phyloP scores from a whole-genome alignment of 164 flowering plant genomes.

The Dillenia turbinata region DNA sequence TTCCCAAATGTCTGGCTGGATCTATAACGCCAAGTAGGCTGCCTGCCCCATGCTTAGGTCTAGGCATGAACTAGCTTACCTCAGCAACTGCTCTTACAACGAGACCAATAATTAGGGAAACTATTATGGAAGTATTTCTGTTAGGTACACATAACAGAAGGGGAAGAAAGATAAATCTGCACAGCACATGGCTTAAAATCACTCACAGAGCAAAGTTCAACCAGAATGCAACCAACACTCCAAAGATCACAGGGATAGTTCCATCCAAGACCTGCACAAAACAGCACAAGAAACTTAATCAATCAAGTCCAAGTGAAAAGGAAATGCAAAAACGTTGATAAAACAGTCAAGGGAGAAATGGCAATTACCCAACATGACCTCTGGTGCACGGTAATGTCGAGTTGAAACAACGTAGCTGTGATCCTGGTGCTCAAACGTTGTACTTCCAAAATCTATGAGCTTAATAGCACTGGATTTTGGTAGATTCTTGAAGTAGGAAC shows the following conservation, averaged over 20 bases:
- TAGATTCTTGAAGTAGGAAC: conserved; percentile 67
- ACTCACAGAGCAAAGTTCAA: conserved; percentile 91
- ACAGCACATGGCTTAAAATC: not conserved
- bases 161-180: not conserved
- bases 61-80: too few species aligned
- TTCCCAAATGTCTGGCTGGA: too few species aligned
- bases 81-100: too few species aligned
- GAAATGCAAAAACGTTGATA: not conserved
- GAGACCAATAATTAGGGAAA: too few species aligned
- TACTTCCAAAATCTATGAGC: conserved; percentile 96
- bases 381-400: conserved; percentile 76
- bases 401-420: conserved; percentile 83
- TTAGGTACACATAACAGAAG: not conserved
- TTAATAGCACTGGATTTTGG: conserved; percentile 88
- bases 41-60: too few species aligned
- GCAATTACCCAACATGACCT: conserved; percentile 67
- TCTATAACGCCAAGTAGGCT: too few species aligned
- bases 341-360: not conserved
- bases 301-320: too few species aligned
- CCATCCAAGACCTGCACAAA: conserved; percentile 84
- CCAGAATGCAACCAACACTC: conserved; percentile 93
- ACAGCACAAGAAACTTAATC: not conserved
- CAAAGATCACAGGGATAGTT: conserved; percentile 90
- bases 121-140: not conserved
- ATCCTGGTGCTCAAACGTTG: conserved; percentile 82